Evolutionary conservation across 2,329 filamentous ascomycete species (phyloP).

Genomic region (Sphaceloma murrayae): DNA sequence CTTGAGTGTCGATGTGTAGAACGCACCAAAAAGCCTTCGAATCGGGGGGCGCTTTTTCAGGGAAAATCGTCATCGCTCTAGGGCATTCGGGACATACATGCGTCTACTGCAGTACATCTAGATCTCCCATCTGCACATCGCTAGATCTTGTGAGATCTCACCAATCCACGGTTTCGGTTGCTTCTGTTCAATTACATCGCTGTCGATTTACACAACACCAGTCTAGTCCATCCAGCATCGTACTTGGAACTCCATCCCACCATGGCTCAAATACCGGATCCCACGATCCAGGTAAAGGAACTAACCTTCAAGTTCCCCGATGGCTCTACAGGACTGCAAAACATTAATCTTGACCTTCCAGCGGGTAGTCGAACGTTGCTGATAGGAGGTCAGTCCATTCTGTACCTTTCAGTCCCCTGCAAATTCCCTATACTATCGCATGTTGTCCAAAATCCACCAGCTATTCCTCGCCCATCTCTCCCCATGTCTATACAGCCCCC

Average conservation of each 20-base stretch:
- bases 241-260: background rate
- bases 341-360: constrained; percentile 68
- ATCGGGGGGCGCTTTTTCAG: too few species aligned
- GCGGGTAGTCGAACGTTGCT: constrained; percentile 77
- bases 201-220: too few species aligned
- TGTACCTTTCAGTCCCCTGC: constrained; percentile 9
- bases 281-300: constrained; percentile 61
- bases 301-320: constrained; percentile 87
- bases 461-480: constrained; percentile 19
- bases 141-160: too few species aligned
- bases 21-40: too few species aligned
- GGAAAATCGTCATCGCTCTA: too few species aligned
- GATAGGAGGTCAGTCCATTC: constrained; percentile 57
- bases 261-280: constrained; percentile 28
- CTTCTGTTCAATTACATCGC: too few species aligned
- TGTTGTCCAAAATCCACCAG: constrained; percentile 18
- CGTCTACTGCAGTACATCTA: too few species aligned
- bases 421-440: constrained; percentile 1
- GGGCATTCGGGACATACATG: too few species aligned
- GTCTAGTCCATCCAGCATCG: too few species aligned
- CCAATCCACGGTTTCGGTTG: too few species aligned
- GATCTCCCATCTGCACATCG: too few species aligned
- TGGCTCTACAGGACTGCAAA: constrained; percentile 64
- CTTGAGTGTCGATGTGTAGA: too few species aligned
- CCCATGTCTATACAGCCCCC: background rate